Evolutionary conservation across 2,329 filamentous ascomycete genomes (phyloP), one percentile per base, ranked within the genome.

Genomic region (Zymoseptoria ardabiliae): DNA sequence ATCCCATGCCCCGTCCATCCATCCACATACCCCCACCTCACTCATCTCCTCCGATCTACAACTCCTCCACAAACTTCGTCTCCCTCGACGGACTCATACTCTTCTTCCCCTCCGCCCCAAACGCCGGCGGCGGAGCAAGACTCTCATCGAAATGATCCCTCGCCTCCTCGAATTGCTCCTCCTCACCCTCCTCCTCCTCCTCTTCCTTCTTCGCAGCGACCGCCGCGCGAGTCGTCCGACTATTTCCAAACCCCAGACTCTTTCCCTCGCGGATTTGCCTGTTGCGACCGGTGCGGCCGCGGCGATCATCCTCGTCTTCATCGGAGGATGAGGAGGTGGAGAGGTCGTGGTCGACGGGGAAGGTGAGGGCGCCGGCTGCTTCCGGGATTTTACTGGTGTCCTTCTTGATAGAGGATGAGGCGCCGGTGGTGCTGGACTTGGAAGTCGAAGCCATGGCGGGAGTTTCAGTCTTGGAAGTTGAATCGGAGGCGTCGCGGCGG

Each of bases 31-130:
- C 8, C 7, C 28, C 8, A 35, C 28, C 63, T 57, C 22, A 23
- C 50, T 61, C 60, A 41, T 49, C 9, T 9, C 51, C 1, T 17
- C 53, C 17, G 28, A 52, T 57, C 69, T 66, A 77, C 58, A 86
- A 78, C 62, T 82, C 80, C 73, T 87, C 85, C 53, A 75, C 76
- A 64, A 87, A 87, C 65, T 77, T 81, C 48, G 84, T 84, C 53
- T 57, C 64, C 41, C 64, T 56, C 4, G 65, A 78, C 0, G 83
- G 82, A 69, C 82, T 85, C 55, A 76, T 76, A 53, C 77, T 70
- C 68, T 70, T 72, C 35, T 45, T 45, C 17, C 50, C 50, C 20
- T 70, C 65, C 4, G 68, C 68, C 3, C 58, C 69, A 61, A 78
- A 77, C 35, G 69, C 73, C 45, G 76, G 75, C 17, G 74, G 73